Base-by-base conservation (phyloP, 116 monocot genomes). In the Zostera marina region DNA sequence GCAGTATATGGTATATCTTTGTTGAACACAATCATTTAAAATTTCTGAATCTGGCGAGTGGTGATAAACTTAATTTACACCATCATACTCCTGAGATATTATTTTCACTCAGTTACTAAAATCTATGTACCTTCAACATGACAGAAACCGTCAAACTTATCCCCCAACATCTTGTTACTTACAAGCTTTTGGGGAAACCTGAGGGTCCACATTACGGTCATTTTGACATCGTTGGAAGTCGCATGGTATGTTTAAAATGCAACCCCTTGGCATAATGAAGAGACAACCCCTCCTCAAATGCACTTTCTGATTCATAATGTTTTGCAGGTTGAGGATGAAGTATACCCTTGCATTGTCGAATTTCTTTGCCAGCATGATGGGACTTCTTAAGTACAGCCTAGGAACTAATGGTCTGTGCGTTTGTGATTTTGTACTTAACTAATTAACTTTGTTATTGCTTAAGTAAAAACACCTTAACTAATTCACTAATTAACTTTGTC, bases 151-250 rank as follows among this genome's bases (percentile, higher is more conserved):
- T 89, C 1, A 83, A 83, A 48, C 61, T 85, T 60, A 63, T 98
- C 62, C 86, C 98, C 42, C 41, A 60, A 47, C 58, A 71, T 15
- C 48, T 72, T 68, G 79, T 71, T 62, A 74, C 76, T 4, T 89
- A 86, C 73, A 78, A 73, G 63, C 68, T 89, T 3, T 76, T 98
- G 63, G 98, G 98, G 47, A 76, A 83, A 46, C 68, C 72, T 3
- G 68, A 51, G 20, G 98, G 98, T 14, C 89, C 85, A 11, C 98
- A 89, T 67, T 98, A 98, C 76, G 85, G 78, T 68, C 98, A 98
- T 57, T 98, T 89, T 61, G 98, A 98, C 72, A 70, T 98, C 53
- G 98, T 98, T 47, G 98, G 85, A 43, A 78, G 90, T 7, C 76
- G 82, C 13, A 54, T 85, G 85, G 98, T 98, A 83, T 32, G 32